These are phyloP conservation scores for Xylariomycetidae sp. DNA, from an alignment of 2,329 filamentous ascomycete species.

Conservation along the genomic window DNA sequence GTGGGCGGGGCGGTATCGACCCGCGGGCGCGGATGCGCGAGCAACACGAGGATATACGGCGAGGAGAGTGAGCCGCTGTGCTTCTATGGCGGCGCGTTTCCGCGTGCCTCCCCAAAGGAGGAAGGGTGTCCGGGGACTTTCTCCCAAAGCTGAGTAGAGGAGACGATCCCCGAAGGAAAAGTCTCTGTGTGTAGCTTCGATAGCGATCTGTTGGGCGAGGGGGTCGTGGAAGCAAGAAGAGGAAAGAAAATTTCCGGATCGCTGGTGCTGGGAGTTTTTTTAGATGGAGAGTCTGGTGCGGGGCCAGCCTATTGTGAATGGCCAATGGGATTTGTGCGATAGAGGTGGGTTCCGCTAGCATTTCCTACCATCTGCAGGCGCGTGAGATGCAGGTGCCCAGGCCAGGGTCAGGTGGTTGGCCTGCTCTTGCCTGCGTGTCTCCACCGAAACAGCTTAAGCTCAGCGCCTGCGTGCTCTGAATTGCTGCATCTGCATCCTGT, in stretches of 20 bases:
- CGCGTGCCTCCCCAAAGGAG: conserved; percentile 47
- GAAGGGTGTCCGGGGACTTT: conserved; percentile 99
- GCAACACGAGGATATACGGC: conserved; percentile 42
- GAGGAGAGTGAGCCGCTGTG: conserved; percentile 79
- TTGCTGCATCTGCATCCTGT: background rate
- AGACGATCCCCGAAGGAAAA: conserved; percentile 33
- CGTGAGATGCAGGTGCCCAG: too few relatives aligned
- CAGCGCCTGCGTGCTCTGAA: too few relatives aligned
- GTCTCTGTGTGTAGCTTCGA: conserved; percentile 96
- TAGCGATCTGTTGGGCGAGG: conserved; percentile 99
- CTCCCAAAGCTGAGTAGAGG: conserved; percentile 83
- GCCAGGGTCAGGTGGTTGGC: too few relatives aligned
- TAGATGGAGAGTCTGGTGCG: conserved; percentile 2
- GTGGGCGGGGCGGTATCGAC: conserved; percentile 17
- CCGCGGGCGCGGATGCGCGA: conserved; percentile 27
- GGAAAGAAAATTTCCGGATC: conserved; percentile 16
- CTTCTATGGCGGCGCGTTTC: conserved; percentile 99
- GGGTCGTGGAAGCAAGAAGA: conserved; percentile 44
- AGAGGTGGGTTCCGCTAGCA: too few relatives aligned
- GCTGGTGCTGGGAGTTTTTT: conserved; percentile 14
- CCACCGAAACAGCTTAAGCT: too few relatives aligned
- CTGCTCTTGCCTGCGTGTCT: too few relatives aligned
- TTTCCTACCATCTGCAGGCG: too few relatives aligned
- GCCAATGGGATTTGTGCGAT: background rate
- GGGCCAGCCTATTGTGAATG: conserved; percentile 5